Percentiles rank a stretch among this genome's conserved stretches.
Evolutionary conservation across 768 basidiomycete genomes (phyloP).

Genomic region (Dendrothele bispora): DNA sequence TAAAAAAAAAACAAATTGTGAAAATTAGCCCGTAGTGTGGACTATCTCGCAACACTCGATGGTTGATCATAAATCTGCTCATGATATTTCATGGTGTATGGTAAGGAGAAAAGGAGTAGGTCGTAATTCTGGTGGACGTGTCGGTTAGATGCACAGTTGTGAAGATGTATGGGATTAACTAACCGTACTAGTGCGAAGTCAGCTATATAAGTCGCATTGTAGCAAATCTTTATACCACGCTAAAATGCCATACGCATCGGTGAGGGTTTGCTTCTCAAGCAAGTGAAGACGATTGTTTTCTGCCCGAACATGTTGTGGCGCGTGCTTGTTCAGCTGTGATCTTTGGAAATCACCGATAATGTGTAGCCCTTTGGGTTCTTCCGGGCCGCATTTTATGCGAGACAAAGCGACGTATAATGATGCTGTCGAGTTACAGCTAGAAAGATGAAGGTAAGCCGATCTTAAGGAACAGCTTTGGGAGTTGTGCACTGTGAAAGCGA

Average conservation of each 20-base stretch:
- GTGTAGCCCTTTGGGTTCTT: not conserved
- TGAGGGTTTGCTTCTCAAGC: not conserved
- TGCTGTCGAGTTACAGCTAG: slow-evolving; percentile 9
- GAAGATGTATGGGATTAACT: too few species aligned
- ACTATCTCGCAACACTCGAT: too few species aligned
- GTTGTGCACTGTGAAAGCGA: too few species aligned
- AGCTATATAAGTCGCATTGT: too few species aligned
- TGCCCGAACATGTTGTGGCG: not conserved
- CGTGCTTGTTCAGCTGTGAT: not conserved
- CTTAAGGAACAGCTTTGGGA: slow-evolving; percentile 14
- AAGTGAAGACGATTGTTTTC: not conserved
- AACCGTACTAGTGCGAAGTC: too few species aligned
- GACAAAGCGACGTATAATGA: slow-evolving; percentile 16
- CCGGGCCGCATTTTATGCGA: slow-evolving; percentile 9
- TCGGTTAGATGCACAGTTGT: too few species aligned
- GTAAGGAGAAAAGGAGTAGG: too few species aligned
- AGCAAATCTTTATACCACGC: slow-evolving; percentile 4
- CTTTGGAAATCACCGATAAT: not conserved
- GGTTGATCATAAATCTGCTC: too few species aligned
- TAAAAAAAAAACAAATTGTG: too few species aligned
- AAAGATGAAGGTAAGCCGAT: slow-evolving; percentile 9
- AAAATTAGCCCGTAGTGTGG: too few species aligned
- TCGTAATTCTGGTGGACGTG: too few species aligned
- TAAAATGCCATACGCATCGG: not conserved
- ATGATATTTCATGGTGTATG: too few species aligned